phyloP scores from a whole-genome alignment of 257 asterid genomes.

The Ballota nigra region DNA sequence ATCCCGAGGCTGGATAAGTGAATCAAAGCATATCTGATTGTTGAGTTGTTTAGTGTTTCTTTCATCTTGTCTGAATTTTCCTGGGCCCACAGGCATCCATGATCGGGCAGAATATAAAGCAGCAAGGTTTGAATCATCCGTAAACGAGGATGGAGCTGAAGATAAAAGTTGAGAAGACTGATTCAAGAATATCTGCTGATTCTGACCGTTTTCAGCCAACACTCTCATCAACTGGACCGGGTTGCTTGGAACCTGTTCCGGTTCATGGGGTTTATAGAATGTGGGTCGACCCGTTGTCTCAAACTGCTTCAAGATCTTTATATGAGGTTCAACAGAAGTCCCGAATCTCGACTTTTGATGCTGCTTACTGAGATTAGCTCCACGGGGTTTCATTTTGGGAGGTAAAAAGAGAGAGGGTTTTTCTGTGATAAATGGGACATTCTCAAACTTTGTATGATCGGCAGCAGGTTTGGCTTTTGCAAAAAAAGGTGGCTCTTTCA shows the following conservation, averaged over 20 bases:
- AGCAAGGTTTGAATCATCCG: constrained; percentile 45
- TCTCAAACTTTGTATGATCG: constrained; percentile 36
- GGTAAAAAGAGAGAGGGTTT: neutral
- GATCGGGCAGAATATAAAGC: constrained; percentile 62
- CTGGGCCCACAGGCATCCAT: constrained; percentile 86
- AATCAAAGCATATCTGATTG: constrained; percentile 51
- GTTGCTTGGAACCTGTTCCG: constrained; percentile 28
- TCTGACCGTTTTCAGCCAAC: constrained; percentile 51
- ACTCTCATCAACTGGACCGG: constrained; percentile 62
- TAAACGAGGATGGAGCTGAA: constrained; percentile 29
- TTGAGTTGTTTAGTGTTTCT: constrained; percentile 31
- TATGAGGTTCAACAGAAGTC: constrained; percentile 40
- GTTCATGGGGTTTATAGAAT: constrained; percentile 40
- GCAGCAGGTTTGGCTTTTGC: constrained; percentile 32
- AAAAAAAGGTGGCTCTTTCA: constrained; percentile 62
- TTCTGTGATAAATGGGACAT: constrained; percentile 12
- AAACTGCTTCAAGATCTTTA: constrained; percentile 42
- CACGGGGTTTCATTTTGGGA: constrained; percentile 25
- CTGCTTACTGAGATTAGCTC: constrained; percentile 33
- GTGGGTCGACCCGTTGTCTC: constrained; percentile 44
- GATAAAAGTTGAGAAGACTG: constrained; percentile 32
- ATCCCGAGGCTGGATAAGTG: constrained; percentile 46
- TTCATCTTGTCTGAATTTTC: constrained; percentile 44
- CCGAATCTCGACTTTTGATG: constrained; percentile 42
- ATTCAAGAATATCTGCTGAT: constrained; percentile 41